Conservation (phyloP, 2,329 filamentous ascomycete species). For the Diaporthe sp. region DNA sequence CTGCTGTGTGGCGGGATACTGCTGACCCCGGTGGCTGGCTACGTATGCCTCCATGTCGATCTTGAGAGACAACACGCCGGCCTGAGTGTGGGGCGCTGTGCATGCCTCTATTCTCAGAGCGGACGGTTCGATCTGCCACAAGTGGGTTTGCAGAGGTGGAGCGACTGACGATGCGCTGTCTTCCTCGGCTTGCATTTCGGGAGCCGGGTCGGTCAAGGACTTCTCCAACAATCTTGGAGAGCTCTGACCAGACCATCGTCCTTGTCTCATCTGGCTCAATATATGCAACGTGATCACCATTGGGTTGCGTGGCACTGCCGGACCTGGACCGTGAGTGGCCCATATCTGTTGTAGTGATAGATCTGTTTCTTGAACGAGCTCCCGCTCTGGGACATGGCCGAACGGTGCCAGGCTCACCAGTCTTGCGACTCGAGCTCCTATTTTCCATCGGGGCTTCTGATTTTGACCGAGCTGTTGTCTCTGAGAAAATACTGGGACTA, state of each 20-base stretch:
- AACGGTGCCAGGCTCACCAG: not conserved
- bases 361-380: not conserved
- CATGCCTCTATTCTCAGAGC: not conserved
- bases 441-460: not conserved
- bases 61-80: slow-evolving; percentile 10
- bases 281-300: not conserved
- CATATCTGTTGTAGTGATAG: not conserved
- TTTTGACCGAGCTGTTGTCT: not conserved
- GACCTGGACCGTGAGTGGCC: not conserved
- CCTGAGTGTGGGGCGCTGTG: not conserved
- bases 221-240: slow-evolving; percentile 35
- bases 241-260: slow-evolving; percentile 33
- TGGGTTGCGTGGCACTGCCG: not conserved
- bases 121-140: not conserved
- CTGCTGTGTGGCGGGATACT: not conserved
- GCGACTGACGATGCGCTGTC: not conserved
- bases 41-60: not conserved
- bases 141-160: not conserved
- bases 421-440: not conserved
- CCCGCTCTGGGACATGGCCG: not conserved
- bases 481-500: slow-evolving; percentile 46
- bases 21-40: not conserved
- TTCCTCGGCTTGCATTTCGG: slow-evolving; percentile 15
- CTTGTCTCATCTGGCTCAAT: slow-evolving; percentile 33
- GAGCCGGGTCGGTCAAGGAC: not conserved